phyloP scores from a whole-genome alignment of 805 yeast species.

The Metschnikowia bowlesiae region DNA sequence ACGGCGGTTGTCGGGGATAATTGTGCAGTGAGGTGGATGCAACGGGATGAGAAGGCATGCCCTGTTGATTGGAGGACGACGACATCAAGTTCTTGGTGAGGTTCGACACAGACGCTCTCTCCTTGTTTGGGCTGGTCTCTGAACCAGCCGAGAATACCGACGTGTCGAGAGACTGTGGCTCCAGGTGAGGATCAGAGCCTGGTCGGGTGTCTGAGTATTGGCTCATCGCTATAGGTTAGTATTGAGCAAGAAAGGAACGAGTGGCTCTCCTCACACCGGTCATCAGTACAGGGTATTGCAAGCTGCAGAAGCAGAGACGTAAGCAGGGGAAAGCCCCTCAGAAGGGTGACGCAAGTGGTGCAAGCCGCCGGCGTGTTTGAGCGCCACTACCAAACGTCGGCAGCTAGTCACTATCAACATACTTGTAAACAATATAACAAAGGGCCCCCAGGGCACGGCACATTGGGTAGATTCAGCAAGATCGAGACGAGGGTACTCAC shows the following conservation, averaged over 20 bases:
- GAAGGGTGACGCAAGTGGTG: neutral
- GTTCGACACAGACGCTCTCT: slow-evolving; percentile 25
- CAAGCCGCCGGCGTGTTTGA: neutral
- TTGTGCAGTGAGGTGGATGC: slow-evolving; percentile 9
- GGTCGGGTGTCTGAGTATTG: slow-evolving; percentile 11
- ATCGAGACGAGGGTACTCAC: neutral
- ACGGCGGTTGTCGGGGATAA: slow-evolving; percentile 16
- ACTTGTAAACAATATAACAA: slow-evolving; percentile 5
- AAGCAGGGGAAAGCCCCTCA: no score
- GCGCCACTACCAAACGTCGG: neutral
- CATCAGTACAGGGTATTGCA: no score
- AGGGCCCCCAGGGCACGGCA: slow-evolving; percentile 1
- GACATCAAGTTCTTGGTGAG: slow-evolving; percentile 31
- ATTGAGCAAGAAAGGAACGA: neutral
- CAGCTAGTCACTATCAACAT: neutral
- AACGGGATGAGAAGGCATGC: neutral
- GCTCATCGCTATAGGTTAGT: slow-evolving; percentile 7
- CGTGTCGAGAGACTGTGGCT: slow-evolving; percentile 3
- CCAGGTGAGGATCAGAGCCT: slow-evolving; percentile 8
- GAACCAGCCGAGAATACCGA: slow-evolving; percentile 1
- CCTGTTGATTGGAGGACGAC: slow-evolving; percentile 8
- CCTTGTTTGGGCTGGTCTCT: slow-evolving; percentile 4
- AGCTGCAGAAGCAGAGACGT: no score
- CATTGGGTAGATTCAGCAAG: slow-evolving; percentile 1
- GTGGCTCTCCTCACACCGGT: neutral